Evolutionary conservation across 2,329 filamentous ascomycete genomes (phyloP), one percentile per base, ranked within the genome.

Genomic region (Zymoseptoria pseudotritici): DNA sequence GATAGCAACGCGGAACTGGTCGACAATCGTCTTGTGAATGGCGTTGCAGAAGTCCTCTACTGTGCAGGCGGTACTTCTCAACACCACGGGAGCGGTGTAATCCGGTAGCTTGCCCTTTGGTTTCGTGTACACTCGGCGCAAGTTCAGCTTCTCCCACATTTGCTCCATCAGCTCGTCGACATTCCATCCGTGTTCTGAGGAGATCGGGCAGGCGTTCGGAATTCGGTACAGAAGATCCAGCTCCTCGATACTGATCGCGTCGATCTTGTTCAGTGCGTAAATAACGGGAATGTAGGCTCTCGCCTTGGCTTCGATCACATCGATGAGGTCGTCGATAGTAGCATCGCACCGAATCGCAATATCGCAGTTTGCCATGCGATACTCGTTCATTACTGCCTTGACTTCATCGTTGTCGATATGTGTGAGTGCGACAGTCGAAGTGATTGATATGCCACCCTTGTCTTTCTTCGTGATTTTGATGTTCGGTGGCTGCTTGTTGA

Each of bases 391-490:
- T 68, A 99, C 94, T 57, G 94, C 94, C 79, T 90, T 95, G 81
- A 99, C 96, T 80, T 99, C 94, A 72, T 96, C 94, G 67, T 91
- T 83, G 74, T 94, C 90, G 71, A 99, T 96, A 76, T 99, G 91
- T 22, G 88, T 88, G 67, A 99, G 80, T 4, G 92, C 91, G 52
- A 94, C 88, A 2, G 94, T 99, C 77, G 86, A 94, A n/a, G 92
- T 96, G 72, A 99, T 94, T 72, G 90, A 92, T 72, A 99, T 86
- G 42, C 94, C 94, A 68, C 94, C 94, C 79, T 97, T 97, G 77
- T 99, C 94, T 82, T 99, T 99, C 82, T 99, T 99, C 79, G 88
- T 95, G 82, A 97, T 96, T n/a, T 94, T 90, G 71, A 99, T 99
- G 75, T 99, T 99, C 50, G 94, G 94, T 24, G 94, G 94, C 69